These are phyloP conservation scores for Metschnikowia cubensis DNA, from an alignment of 805 yeast genomes.

Conservation along the genomic window DNA sequence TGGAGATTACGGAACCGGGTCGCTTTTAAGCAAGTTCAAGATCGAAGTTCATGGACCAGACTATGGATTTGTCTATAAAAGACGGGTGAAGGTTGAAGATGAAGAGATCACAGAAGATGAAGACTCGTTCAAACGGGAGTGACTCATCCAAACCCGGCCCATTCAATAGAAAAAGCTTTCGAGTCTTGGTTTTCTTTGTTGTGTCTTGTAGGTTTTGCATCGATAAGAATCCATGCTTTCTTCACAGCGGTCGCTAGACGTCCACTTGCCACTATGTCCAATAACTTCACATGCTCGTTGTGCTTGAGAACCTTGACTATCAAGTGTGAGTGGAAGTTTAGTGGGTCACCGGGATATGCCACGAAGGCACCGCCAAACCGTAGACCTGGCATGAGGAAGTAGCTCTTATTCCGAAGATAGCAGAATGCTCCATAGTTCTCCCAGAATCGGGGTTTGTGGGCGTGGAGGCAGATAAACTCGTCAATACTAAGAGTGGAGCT, in stretches of 20 bases:
- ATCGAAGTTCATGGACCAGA: constrained; percentile 18
- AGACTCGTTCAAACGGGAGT: constrained; percentile 2
- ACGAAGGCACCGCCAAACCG: constrained; percentile 87
- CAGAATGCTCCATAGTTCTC: constrained; percentile 26
- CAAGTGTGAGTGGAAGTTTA: constrained; percentile 83
- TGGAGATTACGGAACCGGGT: constrained; percentile 47
- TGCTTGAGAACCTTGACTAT: constrained; percentile 50
- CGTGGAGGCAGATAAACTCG: constrained; percentile 3
- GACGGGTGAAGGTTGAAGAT: constrained; percentile 32
- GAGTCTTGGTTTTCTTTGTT: constrained; percentile 14
- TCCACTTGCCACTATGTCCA: constrained; percentile 75
- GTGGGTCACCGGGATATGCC: constrained; percentile 93
- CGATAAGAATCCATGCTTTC: constrained; percentile 67
- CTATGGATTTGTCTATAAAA: constrained; percentile 20
- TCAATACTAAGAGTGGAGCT: neutral
- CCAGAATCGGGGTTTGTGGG: constrained; percentile 6
- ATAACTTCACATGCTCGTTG: constrained; percentile 42
- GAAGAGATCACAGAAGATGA: constrained; percentile 23
- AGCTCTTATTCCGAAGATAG: constrained; percentile 42
- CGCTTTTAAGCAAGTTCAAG: constrained; percentile 29
- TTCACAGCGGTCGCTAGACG: constrained; percentile 90
- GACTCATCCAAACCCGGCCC: constrained; percentile 89
- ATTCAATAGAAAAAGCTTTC: constrained; percentile 71
- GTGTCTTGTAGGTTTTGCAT: constrained; percentile 21
- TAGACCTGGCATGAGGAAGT: constrained; percentile 73